A percentile compares a stretch with the other conserved stretches of the same genome.
These are phyloP conservation scores for Phytophthora macrochlamydospora DNA, from an alignment of 352 stramenopile species.

Conservation along the genomic window DNA sequence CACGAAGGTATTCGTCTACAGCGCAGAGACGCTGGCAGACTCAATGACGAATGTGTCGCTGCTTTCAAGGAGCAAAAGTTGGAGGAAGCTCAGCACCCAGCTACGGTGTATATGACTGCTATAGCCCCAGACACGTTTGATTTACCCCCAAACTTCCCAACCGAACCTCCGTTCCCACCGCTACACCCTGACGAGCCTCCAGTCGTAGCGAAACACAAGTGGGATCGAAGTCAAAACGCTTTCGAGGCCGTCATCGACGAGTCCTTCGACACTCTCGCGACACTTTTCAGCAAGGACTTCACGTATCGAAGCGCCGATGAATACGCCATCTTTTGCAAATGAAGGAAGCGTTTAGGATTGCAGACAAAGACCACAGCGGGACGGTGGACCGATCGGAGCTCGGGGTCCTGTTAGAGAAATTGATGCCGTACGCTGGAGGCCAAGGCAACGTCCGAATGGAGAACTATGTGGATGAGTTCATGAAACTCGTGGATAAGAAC, in stretches of 20 bases:
- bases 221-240: conserved; percentile 39
- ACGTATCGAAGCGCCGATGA: conserved; percentile 55
- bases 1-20: conserved; percentile 21
- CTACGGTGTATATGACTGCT: conserved; percentile 20
- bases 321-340: conserved; percentile 79
- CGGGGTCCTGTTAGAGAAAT: conserved; percentile 62
- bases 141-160: not conserved
- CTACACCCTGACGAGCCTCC: conserved; percentile 19
- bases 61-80: conserved; percentile 37
- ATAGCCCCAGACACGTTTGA: conserved; percentile 9
- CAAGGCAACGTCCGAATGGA: conserved; percentile 59
- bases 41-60: conserved; percentile 34
- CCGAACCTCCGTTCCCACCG: conserved; percentile 8
- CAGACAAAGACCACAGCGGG: conserved; percentile 62
- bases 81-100: conserved; percentile 15
- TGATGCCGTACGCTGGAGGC: conserved; percentile 58
- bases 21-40: conserved; percentile 23
- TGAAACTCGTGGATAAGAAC: conserved; percentile 72
- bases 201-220: conserved; percentile 26
- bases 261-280: conserved; percentile 57
- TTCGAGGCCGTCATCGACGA: conserved; percentile 49
- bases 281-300: conserved; percentile 68
- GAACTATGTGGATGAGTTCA: conserved; percentile 81
- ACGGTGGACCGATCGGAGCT: conserved; percentile 69
- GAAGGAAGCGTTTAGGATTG: conserved; percentile 75